Base-by-base conservation (phyloP, 106 monocot genomes). In the Iris macrosiphon region DNA sequence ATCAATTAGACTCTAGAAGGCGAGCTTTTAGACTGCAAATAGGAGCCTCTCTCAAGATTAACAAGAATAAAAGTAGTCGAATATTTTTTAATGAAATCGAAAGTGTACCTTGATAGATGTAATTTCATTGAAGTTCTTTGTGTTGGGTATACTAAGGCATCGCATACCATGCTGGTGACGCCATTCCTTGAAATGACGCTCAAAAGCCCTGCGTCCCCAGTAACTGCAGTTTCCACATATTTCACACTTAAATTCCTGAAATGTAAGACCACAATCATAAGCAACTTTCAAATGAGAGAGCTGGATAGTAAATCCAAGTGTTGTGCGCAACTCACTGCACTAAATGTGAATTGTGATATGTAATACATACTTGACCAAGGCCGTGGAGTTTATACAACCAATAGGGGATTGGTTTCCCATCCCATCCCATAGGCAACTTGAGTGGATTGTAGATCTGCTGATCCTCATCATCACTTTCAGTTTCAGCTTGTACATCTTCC, bases 101-200 rank as follows among this genome's bases (percentile, higher is more conserved):
- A 17, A 34, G 41, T 26, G 3, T 65, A 96, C 96, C 77, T 90
- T 72, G 65, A 96, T 96, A 14, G 77, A 90, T 52, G 96, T 96
- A 13, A 96, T 90, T 63, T 96, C 96, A 58, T 96, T 96, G 82
- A 96, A 96, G 45, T 90, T 90, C 48, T 96, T 96, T 11, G 89
- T 96, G 61, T 96, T 96, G 21, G 96, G 96, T 45, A 96, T 96
- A 35, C 76, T 76, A 20, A 96, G 83, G 43, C 96, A 96, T 2
- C 96, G 89, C 96, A 96, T 96, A 20, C 96, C 96, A 55, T 96
- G 96, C 37, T 96, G 96, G 64, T 96, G 96, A n/a, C 96, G 75
- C 82, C 89, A 96, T 45, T 96, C 96, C 64, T 96, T 96, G 77
- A 96, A 96, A 80, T 96, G 96, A n/a, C 96, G 78, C 62, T 96